Evolutionary conservation across 108 stramenopile species (phyloP).

Genomic region (Conticribra weissflogii): DNA sequence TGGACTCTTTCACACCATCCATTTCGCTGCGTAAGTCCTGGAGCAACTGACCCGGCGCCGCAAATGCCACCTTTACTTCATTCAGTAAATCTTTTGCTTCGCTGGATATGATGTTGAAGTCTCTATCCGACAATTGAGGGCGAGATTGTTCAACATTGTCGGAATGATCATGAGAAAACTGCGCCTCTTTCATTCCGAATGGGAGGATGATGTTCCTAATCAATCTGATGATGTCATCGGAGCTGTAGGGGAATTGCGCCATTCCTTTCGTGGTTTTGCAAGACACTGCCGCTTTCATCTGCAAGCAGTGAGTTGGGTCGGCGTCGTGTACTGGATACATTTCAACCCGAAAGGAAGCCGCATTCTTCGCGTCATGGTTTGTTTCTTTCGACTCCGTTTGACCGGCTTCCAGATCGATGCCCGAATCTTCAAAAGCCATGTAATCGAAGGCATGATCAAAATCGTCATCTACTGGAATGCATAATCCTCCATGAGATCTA

Average conservation of each 20-base stretch:
- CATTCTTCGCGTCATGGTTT: background rate
- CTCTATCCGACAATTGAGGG: no score
- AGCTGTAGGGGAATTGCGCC: slow-evolving; percentile 9
- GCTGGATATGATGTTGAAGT: slow-evolving; percentile 12
- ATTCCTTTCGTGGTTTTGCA: background rate
- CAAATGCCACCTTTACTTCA: background rate
- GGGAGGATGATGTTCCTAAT: slow-evolving; percentile 32
- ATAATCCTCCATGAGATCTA: background rate
- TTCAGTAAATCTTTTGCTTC: background rate
- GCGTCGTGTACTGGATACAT: slow-evolving; percentile 14
- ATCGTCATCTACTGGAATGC: slow-evolving; percentile 15
- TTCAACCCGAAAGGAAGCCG: slow-evolving; percentile 9
- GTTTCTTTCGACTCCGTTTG: background rate
- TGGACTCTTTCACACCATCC: slow-evolving; percentile 12
- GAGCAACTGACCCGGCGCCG: background rate
- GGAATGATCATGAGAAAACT: background rate
- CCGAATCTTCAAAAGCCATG: slow-evolving; percentile 12
- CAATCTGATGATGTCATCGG: slow-evolving; percentile 17
- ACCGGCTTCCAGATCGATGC: slow-evolving; percentile 32
- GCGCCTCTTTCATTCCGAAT: slow-evolving; percentile 16
- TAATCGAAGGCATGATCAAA: slow-evolving; percentile 23
- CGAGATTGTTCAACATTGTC: no score
- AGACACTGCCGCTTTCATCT: slow-evolving; percentile 2
- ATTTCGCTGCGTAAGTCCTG: background rate
- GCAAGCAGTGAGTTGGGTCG: slow-evolving; percentile 9